Base-by-base conservation (phyloP, 1,284 basidiomycete species). In the Apiotrichum domesticum region DNA sequence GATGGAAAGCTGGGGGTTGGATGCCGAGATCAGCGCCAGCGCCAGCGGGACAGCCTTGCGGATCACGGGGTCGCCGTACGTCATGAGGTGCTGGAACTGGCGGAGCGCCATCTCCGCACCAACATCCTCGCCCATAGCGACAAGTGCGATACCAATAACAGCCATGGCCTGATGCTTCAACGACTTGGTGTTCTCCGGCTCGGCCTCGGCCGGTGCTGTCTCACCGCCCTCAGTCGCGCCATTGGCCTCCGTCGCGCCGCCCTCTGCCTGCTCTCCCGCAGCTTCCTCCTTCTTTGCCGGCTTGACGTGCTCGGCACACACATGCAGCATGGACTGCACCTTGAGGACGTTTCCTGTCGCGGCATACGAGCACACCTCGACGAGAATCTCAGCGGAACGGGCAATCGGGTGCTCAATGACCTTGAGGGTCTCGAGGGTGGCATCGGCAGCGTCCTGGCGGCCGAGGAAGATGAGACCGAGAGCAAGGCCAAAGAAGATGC, bases 81-180 rank as follows among this genome's bases (percentile, higher is more conserved):
- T 93, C 96, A 99, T 98, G 90, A 93, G 90, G 72, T 97, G 93
- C 75, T 95, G 94, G 81, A 97, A 93, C 69, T 93, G 90, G 66
- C 93, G 80, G 63, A 96, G 77, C 3, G 88, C 87, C 94, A 99
- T 99, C 77, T 98, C 93, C 3, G 94, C 86, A 52, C 96, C 96
- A 47, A 98, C 87, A 49, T 98, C 95, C 77, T 98, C 96, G 43
- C 96, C 96, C 94, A 98, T 98, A 1, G 95, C 88, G 44, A 98
- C 88, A 50, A 98, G 78, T 0, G 95, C 88, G 66, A 98, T 91
- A 45, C 91, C 95, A 46, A 99, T 82, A 43, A 96, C 92, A 11
- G 96, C 90, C 65, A 98, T 90, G 1, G 90, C 85, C 77, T 98
- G 91, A 82, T 90, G 92, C 40, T 87, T 87, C 65, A 96, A 88